Base-by-base conservation (phyloP, 305 asterid species). In the Fraxinus albicans region DNA sequence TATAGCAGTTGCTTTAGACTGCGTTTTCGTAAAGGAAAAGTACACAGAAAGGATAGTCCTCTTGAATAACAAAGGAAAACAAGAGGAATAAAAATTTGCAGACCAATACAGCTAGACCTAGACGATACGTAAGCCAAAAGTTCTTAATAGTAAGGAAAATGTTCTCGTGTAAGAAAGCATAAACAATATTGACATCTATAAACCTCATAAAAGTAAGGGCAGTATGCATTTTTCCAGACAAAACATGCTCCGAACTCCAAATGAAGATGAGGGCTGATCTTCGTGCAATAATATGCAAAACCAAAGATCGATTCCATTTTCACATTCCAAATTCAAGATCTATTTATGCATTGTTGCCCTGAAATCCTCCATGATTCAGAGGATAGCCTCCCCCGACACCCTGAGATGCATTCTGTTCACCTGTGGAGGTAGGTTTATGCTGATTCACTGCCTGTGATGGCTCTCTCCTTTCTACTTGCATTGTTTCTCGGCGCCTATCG, bases 401-500 rank as follows among this genome's bases (percentile, higher is more conserved):
- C 53, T 86, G 86, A 80, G 80, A 74, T 34, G 58, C 82, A 80
- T 83, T 89, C 78, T 81, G 89, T 58, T 70, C 85, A 36, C 79
- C 75, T 0, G 53, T 31, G 67, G 89, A 36, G 8, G 86, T 36
- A 50, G 86, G 76, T 77, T 82, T 86, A 27, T 81, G 89, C 76
- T 87, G 90, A 81, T 86, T 85, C 2, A 83, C 36, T 23, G 87
- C 69, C 90, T 73, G 87, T 40, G 73, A 63, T 31, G 92, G 86
- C 38, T 86, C 91, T 82, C 89, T 87, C 88, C 92, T 89, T 67
- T 89, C 89, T 17, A 90, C 95, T 83, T 86, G 96, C 97, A 93
- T 90, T 47, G 97, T 90, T 76, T 93, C 97, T 17, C 94, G 86
- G 55, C 97, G 97, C 77, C 93, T 91, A 73, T 95, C 95, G 25